Evolutionary conservation across 2,329 filamentous ascomycete genomes (phyloP).

Genomic region (Microcyclospora pomicola): DNA sequence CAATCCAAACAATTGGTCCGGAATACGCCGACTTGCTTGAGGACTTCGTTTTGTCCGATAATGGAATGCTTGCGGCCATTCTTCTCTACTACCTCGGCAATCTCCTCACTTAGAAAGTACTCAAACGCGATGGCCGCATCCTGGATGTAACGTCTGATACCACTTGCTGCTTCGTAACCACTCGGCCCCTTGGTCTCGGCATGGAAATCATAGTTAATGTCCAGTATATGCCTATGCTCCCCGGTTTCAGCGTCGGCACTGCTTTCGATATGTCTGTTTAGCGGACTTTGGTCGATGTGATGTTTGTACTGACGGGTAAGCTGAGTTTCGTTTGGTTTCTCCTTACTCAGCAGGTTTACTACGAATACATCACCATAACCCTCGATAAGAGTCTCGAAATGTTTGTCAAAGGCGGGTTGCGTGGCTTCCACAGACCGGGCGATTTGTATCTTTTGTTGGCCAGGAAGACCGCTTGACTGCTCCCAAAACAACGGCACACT

Average conservation of each 20-base stretch:
- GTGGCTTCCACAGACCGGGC: constrained; percentile 81
- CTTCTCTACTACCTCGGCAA: constrained; percentile 35
- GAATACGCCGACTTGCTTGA: constrained; percentile 93
- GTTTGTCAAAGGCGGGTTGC: constrained; percentile 87
- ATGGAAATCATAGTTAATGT: constrained; percentile 92
- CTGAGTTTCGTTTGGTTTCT: constrained; percentile 75
- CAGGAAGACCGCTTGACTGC: constrained; percentile 74
- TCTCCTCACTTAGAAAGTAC: constrained; percentile 75
- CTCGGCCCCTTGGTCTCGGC: constrained; percentile 76
- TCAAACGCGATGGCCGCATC: constrained; percentile 74
- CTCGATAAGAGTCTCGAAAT: constrained; percentile 76
- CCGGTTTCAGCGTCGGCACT: constrained; percentile 34
- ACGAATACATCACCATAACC: constrained; percentile 85
- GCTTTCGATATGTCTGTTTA: constrained; percentile 40
- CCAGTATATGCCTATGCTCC: constrained; percentile 61
- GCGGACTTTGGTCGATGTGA: constrained; percentile 59
- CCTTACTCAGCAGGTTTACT: constrained; percentile 82
- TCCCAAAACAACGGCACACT: constrained; percentile 98
- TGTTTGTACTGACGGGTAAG: constrained; percentile 66
- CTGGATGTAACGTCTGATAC: constrained; percentile 67
- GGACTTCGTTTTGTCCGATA: constrained; percentile 33
- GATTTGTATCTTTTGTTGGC: constrained; percentile 86
- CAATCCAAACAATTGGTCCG: constrained; percentile 94
- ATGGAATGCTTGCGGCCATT: constrained; percentile 26
- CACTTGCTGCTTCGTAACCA: constrained; percentile 81